These are phyloP conservation scores for Symmetrospora coprosmae DNA, from an alignment of 768 basidiomycete genomes.

Conservation along the genomic window DNA sequence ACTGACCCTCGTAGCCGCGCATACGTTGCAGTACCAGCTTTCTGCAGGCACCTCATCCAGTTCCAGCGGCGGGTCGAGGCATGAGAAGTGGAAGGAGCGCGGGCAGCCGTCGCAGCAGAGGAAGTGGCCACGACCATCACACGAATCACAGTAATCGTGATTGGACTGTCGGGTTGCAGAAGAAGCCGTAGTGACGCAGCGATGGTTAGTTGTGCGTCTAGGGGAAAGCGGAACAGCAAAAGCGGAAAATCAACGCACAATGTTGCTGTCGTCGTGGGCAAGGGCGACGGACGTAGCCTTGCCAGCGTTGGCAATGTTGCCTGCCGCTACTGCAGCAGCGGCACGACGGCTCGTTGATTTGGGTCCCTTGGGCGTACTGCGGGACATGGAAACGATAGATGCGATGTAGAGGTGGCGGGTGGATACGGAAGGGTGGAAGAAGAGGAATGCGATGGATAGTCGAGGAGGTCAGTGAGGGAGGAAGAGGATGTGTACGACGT, in stretches of 20 bases:
- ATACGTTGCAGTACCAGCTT: conserved; percentile 47
- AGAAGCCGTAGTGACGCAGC: too few species aligned
- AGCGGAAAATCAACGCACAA: background rate
- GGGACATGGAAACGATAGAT: background rate
- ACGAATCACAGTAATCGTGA: conserved; percentile 41
- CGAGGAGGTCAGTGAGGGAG: background rate
- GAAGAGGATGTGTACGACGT: too few species aligned
- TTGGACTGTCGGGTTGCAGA: conserved; percentile 36
- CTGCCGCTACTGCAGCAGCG: conserved; percentile 19
- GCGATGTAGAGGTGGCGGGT: background rate
- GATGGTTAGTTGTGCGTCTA: too few species aligned
- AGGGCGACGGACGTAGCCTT: background rate
- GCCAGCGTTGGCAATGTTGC: conserved; percentile 1
- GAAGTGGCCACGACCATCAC: conserved; percentile 52
- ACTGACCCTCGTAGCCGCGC: conserved; percentile 42
- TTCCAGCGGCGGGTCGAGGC: conserved; percentile 89
- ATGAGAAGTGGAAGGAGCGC: conserved; percentile 87
- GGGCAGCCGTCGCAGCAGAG: conserved; percentile 97
- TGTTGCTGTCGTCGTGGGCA: background rate
- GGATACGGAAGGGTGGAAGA: background rate
- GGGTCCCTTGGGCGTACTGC: conserved; percentile 6
- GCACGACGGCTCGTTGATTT: conserved; percentile 9
- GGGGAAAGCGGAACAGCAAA: background rate
- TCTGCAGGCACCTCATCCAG: conserved; percentile 65
- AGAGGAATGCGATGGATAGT: background rate